Evolutionary conservation across 345 rosid species (phyloP), one percentile per base, ranked within the genome.

Genomic region (Iberis pinnata): DNA sequence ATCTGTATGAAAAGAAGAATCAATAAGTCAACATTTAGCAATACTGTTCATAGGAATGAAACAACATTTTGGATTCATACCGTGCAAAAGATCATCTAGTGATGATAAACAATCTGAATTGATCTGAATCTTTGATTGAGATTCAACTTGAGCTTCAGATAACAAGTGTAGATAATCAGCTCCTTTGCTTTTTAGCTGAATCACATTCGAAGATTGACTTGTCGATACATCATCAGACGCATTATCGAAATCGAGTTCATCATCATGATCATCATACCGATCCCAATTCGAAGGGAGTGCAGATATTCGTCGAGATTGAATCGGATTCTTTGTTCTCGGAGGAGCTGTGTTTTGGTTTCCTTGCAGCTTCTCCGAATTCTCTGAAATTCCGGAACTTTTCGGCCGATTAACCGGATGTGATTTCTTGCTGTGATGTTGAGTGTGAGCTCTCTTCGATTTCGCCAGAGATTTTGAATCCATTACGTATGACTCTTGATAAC

Each of bases 391-490:
- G 0, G 57, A 43, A 5, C 43, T 56, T 52, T 70, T 83, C 1
- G 81, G 46, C 42, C 76, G 80, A 61, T 74, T 77, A 66, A 37
- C 43, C 1, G 80, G 56, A 61, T 76, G 81, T 24, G 79, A 31
- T 60, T 71, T 80, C 68, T 77, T 79, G 58, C 44, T 75, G 49
- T 80, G 83, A 60, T 84, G 83, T 41, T 69, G 85, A 42, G 89
- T 72, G 60, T 84, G 95, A 51, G 89, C 92, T 72, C 98, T 80
- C 77, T 90, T 90, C 1, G 92, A 87, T 72, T 76, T 87, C 5
- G 95, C 95, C 49, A 81, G 54, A n/a, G 88, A 56, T 64, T 90
- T 87, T 3, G 84, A 40, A 29, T 90, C 95, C 96, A 87, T 87
- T 33, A 12, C 46, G 12, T 29, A 9, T 9, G 8, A 19, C 38